Evolutionary conservation across 2,329 filamentous ascomycete genomes (phyloP), one percentile per base, ranked within the genome.

Genomic region (Biscogniauxia mediterranea): DNA sequence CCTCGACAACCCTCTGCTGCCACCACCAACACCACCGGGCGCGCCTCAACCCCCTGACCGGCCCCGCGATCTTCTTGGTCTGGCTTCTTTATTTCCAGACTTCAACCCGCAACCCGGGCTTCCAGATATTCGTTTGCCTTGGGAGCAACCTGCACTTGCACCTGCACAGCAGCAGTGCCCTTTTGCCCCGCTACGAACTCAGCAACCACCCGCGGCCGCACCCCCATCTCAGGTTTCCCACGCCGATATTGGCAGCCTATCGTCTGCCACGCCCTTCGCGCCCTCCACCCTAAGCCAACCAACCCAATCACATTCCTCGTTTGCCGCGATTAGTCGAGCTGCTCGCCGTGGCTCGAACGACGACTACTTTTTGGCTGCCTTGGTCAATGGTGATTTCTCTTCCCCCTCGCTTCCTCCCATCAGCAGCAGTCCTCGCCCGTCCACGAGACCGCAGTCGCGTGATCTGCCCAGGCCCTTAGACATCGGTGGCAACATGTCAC

Each of bases 351-450:
- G 52, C 52, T 52, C 49, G 7, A 62, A 54, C 46, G 70, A 72
- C 64, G 68, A 72, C 52, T 56, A 58, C 15, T 70, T 67, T 51
- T 51, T 73, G 26, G 7, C 60, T 19, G 38, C 64, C 20, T 57
- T 74, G 21, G 68, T 63, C 50, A 64, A 60, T 17, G 63, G 63
- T 32, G 61, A 71, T 52, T 74, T 74, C 53, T 68, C 71, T n/a
- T 74, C 71, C 20, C 70, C 71, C 8, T 73, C 71, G 13, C 59
- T 74, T 17, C 71, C 71, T 6, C 68, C 71, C 1, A 59, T 68
- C 52, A 69, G 64, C 53, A 69, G 66, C 23, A 68, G 64, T 8
- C 69, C 69, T 52, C 65, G 61, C 6, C 55, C 61, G 23, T 61
- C 64, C 42, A 60, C 57, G 11, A 19, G 62, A 49, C 54, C 56